Conservation (phyloP, 2,329 filamentous ascomycete species). For the Trichophyton rubrum region DNA sequence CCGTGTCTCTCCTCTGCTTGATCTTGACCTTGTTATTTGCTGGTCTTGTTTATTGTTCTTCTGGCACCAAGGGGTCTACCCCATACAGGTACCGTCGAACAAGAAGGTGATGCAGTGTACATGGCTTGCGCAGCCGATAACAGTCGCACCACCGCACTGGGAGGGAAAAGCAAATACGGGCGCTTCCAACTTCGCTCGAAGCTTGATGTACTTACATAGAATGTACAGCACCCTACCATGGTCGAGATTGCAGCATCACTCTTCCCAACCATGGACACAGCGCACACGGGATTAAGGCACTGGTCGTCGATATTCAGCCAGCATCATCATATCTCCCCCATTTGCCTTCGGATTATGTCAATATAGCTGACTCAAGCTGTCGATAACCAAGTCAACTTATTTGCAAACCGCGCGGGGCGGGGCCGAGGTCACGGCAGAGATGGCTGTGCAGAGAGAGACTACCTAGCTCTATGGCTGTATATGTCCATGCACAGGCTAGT, state of each 20-base stretch:
- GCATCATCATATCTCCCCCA: neutral
- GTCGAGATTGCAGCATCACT: neutral
- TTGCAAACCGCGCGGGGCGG: neutral
- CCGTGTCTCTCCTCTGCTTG: no score
- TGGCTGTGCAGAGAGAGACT: no score
- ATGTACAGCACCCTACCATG: neutral
- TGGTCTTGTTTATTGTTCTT: no score
- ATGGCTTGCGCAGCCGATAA: neutral
- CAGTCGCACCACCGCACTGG: neutral
- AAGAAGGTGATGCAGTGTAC: neutral
- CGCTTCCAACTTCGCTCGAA: neutral
- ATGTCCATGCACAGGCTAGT: neutral
- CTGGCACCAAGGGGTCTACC: neutral
- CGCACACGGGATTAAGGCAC: neutral
- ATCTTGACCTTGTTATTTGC: no score
- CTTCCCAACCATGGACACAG: neutral
- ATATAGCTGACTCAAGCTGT: neutral
- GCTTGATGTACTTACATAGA: neutral
- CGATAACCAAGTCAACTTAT: neutral
- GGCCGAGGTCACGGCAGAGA: neutral
- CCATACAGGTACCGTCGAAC: neutral
- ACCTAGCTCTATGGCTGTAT: no score
- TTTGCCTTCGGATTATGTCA: neutral
- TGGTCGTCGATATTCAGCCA: neutral
- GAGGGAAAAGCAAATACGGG: slow-evolving; percentile 2